Base-by-base conservation (phyloP, 305 asterid species). In the Coffea humblotiana region DNA sequence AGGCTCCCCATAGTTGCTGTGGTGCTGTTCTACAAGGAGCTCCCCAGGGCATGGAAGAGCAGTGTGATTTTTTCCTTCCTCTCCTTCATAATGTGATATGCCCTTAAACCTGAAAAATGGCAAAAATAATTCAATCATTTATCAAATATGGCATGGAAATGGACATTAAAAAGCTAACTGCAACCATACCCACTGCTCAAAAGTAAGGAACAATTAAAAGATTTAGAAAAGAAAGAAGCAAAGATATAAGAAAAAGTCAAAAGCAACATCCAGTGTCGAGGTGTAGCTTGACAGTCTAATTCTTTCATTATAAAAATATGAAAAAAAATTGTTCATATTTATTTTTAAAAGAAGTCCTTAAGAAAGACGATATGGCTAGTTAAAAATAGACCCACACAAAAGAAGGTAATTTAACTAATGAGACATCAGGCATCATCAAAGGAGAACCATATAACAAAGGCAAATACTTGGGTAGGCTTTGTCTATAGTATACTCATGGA, bases 1-100 rank as follows among this genome's bases (percentile, higher is more conserved):
- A 48, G 99, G 99, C 88, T 96, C 99, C 66, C 99, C 99, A 37
- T 96, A 96, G 84, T 94, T 89, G 90, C 99, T 96, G 87, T 94
- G 98, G 82, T 96, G 99, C 80, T 92, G 91, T 87, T 96, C 99
- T 2, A 96, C 98, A 6, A 96, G 97, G 68, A 96, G 90, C 79
- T 92, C 95, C 11, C 97, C 97, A 0, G 98, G 98, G 80, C 99
- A 96, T 18, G 98, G 97, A 40, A 96, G 89, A 79, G 97, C 92
- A 19, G 99, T 96, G 89, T 94, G 97, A 87, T 94, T 96, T 78
- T 78, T 89, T 67, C 92, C 91, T 78, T 88, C 94, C 79, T 86
- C 93, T 81, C 93, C 97, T 85, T 90, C 97, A 72, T 96, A 91
- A 74, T 96, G 99, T 56, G 99, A 92, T 88, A 96, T 89, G 84